Percentiles rank a stretch among this genome's conserved stretches.
Evolutionary conservation across 345 rosid genomes (phyloP).

Genomic region (Populus ilicifolia): DNA sequence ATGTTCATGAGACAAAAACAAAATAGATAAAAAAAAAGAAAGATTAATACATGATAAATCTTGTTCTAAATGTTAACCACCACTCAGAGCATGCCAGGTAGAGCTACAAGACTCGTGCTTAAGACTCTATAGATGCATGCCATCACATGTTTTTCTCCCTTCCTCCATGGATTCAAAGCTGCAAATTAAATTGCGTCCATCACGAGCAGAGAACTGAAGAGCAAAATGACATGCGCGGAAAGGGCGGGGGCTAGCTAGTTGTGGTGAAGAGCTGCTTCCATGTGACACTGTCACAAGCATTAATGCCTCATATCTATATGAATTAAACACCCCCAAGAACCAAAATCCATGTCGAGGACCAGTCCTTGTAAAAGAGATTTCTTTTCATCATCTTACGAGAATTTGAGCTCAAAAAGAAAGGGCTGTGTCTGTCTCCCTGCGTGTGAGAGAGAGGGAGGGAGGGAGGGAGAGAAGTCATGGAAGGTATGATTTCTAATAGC

Average conservation of each 20-base stretch:
- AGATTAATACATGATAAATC: no score
- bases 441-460: background rate
- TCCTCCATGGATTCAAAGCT: background rate
- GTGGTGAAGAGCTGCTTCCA: conserved; percentile 17
- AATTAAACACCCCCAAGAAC: background rate
- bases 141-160: conserved; percentile 8
- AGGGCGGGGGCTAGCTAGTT: background rate
- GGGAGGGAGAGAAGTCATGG: conserved; percentile 1
- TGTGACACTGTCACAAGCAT: conserved; percentile 30
- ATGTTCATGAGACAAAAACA: background rate
- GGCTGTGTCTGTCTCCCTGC: background rate
- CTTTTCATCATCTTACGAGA: conserved; percentile 19
- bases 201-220: background rate
- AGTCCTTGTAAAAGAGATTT: conserved; percentile 27
- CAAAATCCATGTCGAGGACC: conserved; percentile 8
- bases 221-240: background rate
- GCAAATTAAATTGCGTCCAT: background rate
- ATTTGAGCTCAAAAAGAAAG: conserved; percentile 11
- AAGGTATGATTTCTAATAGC: conserved; percentile 11
- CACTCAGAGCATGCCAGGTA: no score
- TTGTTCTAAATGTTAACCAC: no score
- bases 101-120: no score
- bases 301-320: background rate
- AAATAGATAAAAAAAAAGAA: background rate
- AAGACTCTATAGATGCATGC: background rate